A percentile compares a stretch with the other conserved stretches of the same genome.
Conservation (phyloP, 1,139 yeast species). For the Scheffersomyces cryptocercus region DNA sequence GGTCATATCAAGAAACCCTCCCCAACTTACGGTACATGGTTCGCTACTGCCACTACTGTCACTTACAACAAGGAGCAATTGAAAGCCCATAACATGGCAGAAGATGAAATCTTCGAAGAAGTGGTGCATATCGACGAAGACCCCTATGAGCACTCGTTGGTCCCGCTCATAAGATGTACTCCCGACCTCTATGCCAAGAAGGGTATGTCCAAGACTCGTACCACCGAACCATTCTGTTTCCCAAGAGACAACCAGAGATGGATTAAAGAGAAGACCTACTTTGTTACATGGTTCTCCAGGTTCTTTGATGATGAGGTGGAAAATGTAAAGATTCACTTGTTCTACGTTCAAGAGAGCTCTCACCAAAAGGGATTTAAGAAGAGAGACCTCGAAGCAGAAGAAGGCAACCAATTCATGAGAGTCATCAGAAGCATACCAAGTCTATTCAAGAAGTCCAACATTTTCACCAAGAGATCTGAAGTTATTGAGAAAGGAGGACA, state of each 20-base stretch:
- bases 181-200: slow-evolving; percentile 71
- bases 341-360: slow-evolving; percentile 58
- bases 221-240: slow-evolving; percentile 78
- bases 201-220: slow-evolving; percentile 56
- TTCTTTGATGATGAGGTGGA: slow-evolving; percentile 53
- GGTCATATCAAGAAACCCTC: slow-evolving; percentile 65
- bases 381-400: slow-evolving; percentile 28
- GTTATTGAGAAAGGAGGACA: slow-evolving; percentile 42
- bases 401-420: slow-evolving; percentile 9
- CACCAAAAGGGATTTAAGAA: slow-evolving; percentile 58
- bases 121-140: slow-evolving; percentile 63
- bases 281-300: slow-evolving; percentile 77
- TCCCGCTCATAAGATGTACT: slow-evolving; percentile 82
- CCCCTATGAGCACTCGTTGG: slow-evolving; percentile 63
- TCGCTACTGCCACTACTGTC: slow-evolving; percentile 67
- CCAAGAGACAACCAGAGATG: slow-evolving; percentile 64
- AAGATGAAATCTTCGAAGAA: slow-evolving; percentile 57
- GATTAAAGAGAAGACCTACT: slow-evolving; percentile 63
- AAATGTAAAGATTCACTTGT: slow-evolving; percentile 67
- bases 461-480: slow-evolving; percentile 29
- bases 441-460: slow-evolving; percentile 1
- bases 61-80: slow-evolving; percentile 57
- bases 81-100: slow-evolving; percentile 70
- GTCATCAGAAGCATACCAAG: slow-evolving; percentile 1
- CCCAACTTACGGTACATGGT: slow-evolving; percentile 78